Percentiles rank a stretch among this genome's conserved stretches.
Conservation (phyloP, 1,139 yeast genomes). For the Kodamaea ohmeri region DNA sequence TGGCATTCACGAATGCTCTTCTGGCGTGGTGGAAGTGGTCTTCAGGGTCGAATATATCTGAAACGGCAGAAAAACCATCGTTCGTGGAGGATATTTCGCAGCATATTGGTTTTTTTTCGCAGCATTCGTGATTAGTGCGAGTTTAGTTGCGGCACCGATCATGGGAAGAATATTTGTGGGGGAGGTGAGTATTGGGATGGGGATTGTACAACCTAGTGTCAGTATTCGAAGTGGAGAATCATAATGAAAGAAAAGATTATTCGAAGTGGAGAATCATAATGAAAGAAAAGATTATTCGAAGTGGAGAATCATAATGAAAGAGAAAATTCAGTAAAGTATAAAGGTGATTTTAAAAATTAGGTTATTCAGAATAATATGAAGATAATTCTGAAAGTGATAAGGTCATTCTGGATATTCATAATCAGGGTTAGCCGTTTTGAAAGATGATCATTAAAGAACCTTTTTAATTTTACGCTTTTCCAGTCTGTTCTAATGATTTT, state of each 20-base stretch:
- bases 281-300: too few relatives aligned
- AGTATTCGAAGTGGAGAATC: constrained; percentile 44
- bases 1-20: constrained; percentile 37
- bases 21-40: constrained; percentile 34
- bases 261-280: constrained; percentile 43
- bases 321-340: too few relatives aligned
- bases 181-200: constrained; percentile 19
- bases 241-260: too few relatives aligned
- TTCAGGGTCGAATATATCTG: constrained; percentile 28
- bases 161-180: constrained; percentile 21
- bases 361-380: too few relatives aligned
- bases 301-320: too few relatives aligned
- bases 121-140: constrained; percentile 17
- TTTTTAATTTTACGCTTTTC: too few relatives aligned
- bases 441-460: too few relatives aligned
- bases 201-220: constrained; percentile 55
- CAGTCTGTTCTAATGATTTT: too few relatives aligned
- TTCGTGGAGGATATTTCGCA: constrained; percentile 14
- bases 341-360: too few relatives aligned
- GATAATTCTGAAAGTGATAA: too few relatives aligned
- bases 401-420: too few relatives aligned
- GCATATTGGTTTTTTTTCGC: constrained; percentile 21
- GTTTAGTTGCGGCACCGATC: constrained; percentile 27
- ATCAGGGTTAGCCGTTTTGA: too few relatives aligned
- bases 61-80: constrained; percentile 18